These are phyloP conservation scores for Crithidia fasciculata DNA, from an alignment of 208 protist genomes.

Conservation along the genomic window DNA sequence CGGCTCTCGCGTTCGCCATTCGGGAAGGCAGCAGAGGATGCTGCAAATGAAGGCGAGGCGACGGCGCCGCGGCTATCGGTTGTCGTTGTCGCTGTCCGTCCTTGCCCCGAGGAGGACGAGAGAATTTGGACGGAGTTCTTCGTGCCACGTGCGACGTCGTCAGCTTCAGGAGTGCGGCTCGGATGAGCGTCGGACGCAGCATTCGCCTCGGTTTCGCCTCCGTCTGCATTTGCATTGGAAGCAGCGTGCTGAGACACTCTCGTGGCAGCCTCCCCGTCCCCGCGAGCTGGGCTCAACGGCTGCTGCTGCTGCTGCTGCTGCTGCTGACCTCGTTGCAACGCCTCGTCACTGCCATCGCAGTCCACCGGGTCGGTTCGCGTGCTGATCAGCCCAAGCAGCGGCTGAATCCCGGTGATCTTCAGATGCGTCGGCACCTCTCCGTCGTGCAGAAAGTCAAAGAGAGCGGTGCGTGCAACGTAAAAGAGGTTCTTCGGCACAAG, in stretches of 20 bases:
- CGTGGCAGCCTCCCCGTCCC: not conserved
- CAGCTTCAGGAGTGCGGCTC: too few relatives aligned
- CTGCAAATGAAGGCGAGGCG: too few relatives aligned
- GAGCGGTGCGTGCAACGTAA: slow-evolving; percentile 63
- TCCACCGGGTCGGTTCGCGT: slow-evolving; percentile 12
- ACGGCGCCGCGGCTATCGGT: too few relatives aligned
- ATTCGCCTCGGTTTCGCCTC: too few relatives aligned
- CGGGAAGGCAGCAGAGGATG: not conserved
- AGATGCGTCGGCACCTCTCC: slow-evolving; percentile 66
- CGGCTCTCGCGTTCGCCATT: not conserved
- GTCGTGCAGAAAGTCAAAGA: slow-evolving; percentile 86
- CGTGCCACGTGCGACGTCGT: too few relatives aligned
- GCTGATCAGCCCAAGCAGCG: slow-evolving; percentile 39
- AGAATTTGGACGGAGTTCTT: too few relatives aligned
- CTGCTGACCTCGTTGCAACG: slow-evolving; percentile 6
- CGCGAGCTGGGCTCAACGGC: not conserved
- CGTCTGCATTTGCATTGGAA: too few relatives aligned
- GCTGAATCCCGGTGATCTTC: slow-evolving; percentile 35
- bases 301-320: slow-evolving; percentile 1
- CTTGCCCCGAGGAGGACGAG: too few relatives aligned
- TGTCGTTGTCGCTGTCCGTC: too few relatives aligned
- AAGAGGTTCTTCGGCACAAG: slow-evolving; percentile 80
- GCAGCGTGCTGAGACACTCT: not conserved
- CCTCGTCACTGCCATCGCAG: slow-evolving; percentile 31
- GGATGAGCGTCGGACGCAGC: too few relatives aligned